These are phyloP conservation scores for Tolypocladium paradoxum DNA, from an alignment of 2,329 filamentous ascomycete species.

Conservation along the genomic window DNA sequence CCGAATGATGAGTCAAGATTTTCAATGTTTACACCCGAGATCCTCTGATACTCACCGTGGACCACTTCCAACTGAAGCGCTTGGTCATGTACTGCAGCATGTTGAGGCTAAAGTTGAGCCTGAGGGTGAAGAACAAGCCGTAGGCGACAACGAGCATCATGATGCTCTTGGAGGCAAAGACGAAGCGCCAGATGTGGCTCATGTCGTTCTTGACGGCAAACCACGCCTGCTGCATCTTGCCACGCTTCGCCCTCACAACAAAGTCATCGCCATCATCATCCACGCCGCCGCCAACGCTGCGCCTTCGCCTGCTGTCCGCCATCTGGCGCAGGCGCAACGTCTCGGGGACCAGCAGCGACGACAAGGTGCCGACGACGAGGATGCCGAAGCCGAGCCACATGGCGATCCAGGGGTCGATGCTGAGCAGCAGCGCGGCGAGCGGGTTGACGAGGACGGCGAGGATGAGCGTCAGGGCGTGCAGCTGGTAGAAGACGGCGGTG, in stretches of 20 bases:
- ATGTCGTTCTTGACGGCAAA: constrained; percentile 19
- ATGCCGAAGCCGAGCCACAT: constrained; percentile 23
- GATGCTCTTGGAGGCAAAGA: constrained; percentile 26
- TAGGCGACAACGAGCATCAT: constrained; percentile 26
- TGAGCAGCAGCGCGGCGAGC: constrained; percentile 28
- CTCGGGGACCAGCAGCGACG: constrained; percentile 28
- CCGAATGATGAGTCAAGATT: too few species aligned
- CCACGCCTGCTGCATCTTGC: constrained; percentile 10
- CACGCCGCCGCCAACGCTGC: constrained; percentile 1
- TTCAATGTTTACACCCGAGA: constrained; percentile 3
- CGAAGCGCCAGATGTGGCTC: constrained; percentile 26
- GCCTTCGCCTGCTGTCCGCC: constrained; percentile 12
- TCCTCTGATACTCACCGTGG: constrained; percentile 16
- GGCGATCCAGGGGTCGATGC: constrained; percentile 27
- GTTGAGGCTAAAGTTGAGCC: constrained; percentile 20
- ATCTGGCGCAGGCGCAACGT: constrained; percentile 25
- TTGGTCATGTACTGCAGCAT: constrained; percentile 43
- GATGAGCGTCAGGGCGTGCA: constrained; percentile 24
- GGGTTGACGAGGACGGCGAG: constrained; percentile 29
- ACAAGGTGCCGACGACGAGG: constrained; percentile 15
- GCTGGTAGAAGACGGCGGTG: constrained; percentile 29
- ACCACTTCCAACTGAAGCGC: constrained; percentile 38
- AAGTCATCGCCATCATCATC: not conserved
- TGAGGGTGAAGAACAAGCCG: constrained; percentile 15
- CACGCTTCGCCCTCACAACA: constrained; percentile 1